Base-by-base conservation (phyloP, 148 eudicot species). In the Fallopia convolvulus region DNA sequence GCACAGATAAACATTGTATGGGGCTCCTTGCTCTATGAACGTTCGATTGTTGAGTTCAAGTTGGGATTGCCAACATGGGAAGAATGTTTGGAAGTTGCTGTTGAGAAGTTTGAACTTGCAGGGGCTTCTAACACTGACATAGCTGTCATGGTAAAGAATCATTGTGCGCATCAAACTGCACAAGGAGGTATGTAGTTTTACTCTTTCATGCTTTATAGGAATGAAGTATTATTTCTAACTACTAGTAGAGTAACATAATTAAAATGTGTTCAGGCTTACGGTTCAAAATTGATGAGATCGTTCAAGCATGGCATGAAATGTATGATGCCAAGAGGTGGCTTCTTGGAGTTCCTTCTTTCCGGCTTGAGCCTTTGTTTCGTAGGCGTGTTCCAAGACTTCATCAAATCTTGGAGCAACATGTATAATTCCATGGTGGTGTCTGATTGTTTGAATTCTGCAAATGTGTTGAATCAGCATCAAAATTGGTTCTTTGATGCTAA, bases 241-340 rank as follows among this genome's bases (percentile, higher is more conserved):
- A 13, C 65, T 58, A 21, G 32, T 58, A 63, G 40, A 1, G 17
- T 30, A 36, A 68, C 72, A 36, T 21, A 0, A 14, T 8, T 23
- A 30, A 68, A 39, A 39, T 36, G 10, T 68, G 21, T 86, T 65
- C 80, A 83, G 88, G 86, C 26, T 56, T 88, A 74, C 90, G 88
- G 56, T 94, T 94, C 85, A 92, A 90, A 81, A 90, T 94, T 58
- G 97, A 92, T 83, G 98, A 94, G 81, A 89, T 94, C 70, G 93
- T 92, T 71, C 94, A 89, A 83, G 98, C 98, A 61, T 94, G 97
- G 97, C 85, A 90, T 82, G 98, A 94, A 89, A 94, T 92, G 98
- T 92, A 91, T 79, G 97, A 95, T 88, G 94, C 89, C 46, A 87
- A 92, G 68, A 82, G 89, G 84, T 95, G 99, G 99, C 92, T 89